phyloP scores from a whole-genome alignment of 306 rosid genomes.

The Clitoria ternatea region DNA sequence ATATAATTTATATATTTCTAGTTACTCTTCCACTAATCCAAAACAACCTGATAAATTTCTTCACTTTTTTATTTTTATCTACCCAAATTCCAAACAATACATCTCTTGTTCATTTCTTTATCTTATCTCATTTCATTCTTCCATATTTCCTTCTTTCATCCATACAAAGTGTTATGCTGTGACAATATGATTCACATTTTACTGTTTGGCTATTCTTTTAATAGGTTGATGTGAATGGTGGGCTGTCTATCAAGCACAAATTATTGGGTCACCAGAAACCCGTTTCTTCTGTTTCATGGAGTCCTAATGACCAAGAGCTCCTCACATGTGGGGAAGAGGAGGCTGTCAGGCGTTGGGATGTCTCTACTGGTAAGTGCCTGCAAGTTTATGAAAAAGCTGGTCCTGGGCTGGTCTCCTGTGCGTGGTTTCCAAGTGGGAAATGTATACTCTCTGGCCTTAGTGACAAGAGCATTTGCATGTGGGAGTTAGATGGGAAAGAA shows the following conservation, averaged over 20 bases:
- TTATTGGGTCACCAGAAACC: slow-evolving; percentile 70
- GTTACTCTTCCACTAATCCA: no score
- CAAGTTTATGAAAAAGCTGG: slow-evolving; percentile 75
- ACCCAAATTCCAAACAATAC: no score
- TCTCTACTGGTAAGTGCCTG: slow-evolving; percentile 70
- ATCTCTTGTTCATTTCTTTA: no score
- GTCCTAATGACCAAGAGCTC: slow-evolving; percentile 74
- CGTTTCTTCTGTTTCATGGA: slow-evolving; percentile 74
- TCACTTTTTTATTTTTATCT: no score
- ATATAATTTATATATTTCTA: no score
- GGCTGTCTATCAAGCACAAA: slow-evolving; percentile 59
- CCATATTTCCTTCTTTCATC: no score
- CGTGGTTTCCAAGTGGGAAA: slow-evolving; percentile 87
- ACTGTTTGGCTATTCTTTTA: not conserved
- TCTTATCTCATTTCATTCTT: no score
- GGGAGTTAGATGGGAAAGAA: slow-evolving; percentile 89
- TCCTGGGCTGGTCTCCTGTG: slow-evolving; percentile 69
- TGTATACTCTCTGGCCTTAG: slow-evolving; percentile 65
- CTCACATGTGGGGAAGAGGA: slow-evolving; percentile 97
- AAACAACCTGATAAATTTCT: no score
- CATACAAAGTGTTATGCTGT: not conserved
- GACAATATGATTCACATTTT: not conserved
- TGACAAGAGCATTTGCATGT: slow-evolving; percentile 84
- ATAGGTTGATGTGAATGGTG: slow-evolving; percentile 58
- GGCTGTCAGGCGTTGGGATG: slow-evolving; percentile 85